Conservation (phyloP, 192 early-diverging fungal species). For the Gigaspora rosea region DNA sequence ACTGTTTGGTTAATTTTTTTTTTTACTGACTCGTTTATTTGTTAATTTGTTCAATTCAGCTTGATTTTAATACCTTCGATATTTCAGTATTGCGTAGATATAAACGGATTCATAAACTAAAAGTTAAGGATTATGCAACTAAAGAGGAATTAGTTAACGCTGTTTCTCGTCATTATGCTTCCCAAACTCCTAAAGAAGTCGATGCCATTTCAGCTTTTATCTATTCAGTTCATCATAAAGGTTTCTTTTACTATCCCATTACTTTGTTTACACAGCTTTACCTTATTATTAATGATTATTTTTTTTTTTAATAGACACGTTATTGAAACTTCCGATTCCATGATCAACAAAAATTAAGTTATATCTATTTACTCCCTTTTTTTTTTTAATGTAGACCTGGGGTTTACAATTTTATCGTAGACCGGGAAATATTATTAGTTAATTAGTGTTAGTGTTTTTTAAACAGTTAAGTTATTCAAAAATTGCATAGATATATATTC, state of each 20-base stretch:
- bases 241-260: background rate
- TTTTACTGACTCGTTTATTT: background rate
- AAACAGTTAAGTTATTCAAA: too few species aligned
- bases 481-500: too few species aligned
- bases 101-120: slow-evolving; percentile 45
- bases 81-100: slow-evolving; percentile 46
- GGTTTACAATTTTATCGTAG: too few species aligned
- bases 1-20: background rate
- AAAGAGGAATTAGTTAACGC: slow-evolving; percentile 45
- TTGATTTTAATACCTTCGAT: slow-evolving; percentile 48
- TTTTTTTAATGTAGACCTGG: too few species aligned
- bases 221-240: slow-evolving; percentile 44
- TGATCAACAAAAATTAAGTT: background rate
- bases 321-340: slow-evolving; percentile 17
- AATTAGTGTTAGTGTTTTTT: too few species aligned
- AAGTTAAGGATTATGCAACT: slow-evolving; percentile 36
- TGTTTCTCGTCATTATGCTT: slow-evolving; percentile 45
- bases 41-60: slow-evolving; percentile 26
- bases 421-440: too few species aligned
- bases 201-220: slow-evolving; percentile 49
- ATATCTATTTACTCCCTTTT: too few species aligned
- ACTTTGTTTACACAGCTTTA: background rate
- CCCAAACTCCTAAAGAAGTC: slow-evolving; percentile 41
- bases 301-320: background rate
- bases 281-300: background rate